phyloP scores from a whole-genome alignment of 768 basidiomycete genomes.

The Rhodotorula paludigena region DNA sequence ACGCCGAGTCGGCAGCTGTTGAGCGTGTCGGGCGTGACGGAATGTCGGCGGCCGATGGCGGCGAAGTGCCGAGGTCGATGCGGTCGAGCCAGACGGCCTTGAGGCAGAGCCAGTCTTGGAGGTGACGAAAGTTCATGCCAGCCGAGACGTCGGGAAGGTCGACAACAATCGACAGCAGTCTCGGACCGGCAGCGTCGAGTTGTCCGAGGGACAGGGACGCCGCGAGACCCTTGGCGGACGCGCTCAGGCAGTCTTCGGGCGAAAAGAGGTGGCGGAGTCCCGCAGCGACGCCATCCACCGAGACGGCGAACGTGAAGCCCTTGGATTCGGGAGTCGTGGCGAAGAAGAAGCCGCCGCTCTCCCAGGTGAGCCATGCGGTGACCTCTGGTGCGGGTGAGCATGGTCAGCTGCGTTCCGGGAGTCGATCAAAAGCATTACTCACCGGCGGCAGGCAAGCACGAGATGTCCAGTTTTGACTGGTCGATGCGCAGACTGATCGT shows the following conservation, averaged over 20 bases:
- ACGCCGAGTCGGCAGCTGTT: too few species aligned
- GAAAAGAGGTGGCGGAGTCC: constrained; percentile 64
- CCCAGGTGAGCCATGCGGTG: constrained; percentile 82
- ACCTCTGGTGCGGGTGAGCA: constrained; percentile 55
- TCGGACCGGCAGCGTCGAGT: constrained; percentile 49
- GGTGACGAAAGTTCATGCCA: constrained; percentile 70
- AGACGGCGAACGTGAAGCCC: constrained; percentile 68
- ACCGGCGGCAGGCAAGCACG: constrained; percentile 75
- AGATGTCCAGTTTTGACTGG: constrained; percentile 75
- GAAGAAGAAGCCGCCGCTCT: constrained; percentile 84
- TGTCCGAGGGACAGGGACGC: constrained; percentile 68
- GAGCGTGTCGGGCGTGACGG: too few species aligned
- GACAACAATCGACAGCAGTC: constrained; percentile 65
- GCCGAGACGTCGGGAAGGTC: constrained; percentile 59
- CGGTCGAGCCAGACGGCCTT: constrained; percentile 91
- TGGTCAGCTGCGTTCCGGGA: neutral
- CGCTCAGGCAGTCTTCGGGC: constrained; percentile 56
- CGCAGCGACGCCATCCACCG: constrained; percentile 71
- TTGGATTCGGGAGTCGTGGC: constrained; percentile 68
- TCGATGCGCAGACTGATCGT: constrained; percentile 87
- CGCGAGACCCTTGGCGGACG: constrained; percentile 63
- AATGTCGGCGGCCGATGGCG: too few species aligned
- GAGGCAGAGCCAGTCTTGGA: constrained; percentile 89
- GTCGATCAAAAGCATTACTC: neutral
- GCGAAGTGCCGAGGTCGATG: constrained; percentile 66